Conservation (phyloP, 2,329 filamentous ascomycete species). For the Malbranchea cinnamomea region DNA sequence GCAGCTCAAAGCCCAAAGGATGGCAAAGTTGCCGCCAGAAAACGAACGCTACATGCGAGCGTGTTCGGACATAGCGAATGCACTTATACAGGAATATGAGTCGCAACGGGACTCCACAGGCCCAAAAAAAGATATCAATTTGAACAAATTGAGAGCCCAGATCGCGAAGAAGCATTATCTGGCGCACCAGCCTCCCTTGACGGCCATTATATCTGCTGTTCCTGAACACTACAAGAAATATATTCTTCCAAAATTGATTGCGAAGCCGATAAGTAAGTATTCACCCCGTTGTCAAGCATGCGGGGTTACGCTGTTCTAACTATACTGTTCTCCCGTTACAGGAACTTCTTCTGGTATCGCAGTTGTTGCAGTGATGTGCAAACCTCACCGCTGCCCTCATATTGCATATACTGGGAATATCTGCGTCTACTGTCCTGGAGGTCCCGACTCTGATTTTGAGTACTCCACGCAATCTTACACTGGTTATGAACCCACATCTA, state of each 20-base stretch:
- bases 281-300: not conserved
- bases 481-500: slow-evolving; percentile 94
- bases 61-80: slow-evolving; percentile 89
- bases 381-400: slow-evolving; percentile 91
- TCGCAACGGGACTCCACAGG: slow-evolving; percentile 57
- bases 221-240: slow-evolving; percentile 99
- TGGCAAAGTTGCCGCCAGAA: slow-evolving; percentile 64
- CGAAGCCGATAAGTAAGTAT: slow-evolving; percentile 74
- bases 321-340: slow-evolving; percentile 18
- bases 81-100: slow-evolving; percentile 88
- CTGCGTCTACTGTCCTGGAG: slow-evolving; percentile 95
- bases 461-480: slow-evolving; percentile 99
- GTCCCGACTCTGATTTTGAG: slow-evolving; percentile 95
- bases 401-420: slow-evolving; percentile 98
- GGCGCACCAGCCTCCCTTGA: slow-evolving; percentile 75
- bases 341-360: slow-evolving; percentile 92
- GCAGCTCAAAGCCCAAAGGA: slow-evolving; percentile 47
- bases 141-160: slow-evolving; percentile 75
- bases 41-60: slow-evolving; percentile 89
- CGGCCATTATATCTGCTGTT: slow-evolving; percentile 92
- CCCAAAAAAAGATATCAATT: slow-evolving; percentile 72
- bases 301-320: slow-evolving; percentile 7
- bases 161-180: slow-evolving; percentile 87
- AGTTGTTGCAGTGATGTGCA: slow-evolving; percentile 98
- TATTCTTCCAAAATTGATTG: slow-evolving; percentile 87